Percentiles rank a stretch among this genome's conserved stretches.
Conservation (phyloP, 257 asterid genomes). For the Solanum dulcamara region DNA sequence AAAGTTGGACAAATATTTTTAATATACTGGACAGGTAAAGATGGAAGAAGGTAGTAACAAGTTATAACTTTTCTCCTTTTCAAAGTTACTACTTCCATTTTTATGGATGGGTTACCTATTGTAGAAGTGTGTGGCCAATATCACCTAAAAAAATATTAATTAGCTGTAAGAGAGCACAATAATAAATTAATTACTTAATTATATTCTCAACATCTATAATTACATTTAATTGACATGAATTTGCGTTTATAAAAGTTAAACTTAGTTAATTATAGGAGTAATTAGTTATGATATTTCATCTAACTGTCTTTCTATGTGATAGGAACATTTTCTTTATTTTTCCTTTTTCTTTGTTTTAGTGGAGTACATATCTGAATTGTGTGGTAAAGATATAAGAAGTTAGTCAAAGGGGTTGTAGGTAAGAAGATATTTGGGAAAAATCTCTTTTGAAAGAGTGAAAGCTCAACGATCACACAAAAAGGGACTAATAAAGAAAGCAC, state of each 20-base stretch:
- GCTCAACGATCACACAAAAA: background rate
- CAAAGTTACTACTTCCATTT: background rate
- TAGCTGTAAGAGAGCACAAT: no score
- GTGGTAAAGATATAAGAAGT: background rate
- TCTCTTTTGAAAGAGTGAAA: background rate
- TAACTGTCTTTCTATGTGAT: background rate
- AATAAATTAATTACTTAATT: no score
- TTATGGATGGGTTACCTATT: background rate
- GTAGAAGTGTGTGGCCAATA: no score
- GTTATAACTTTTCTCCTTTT: background rate
- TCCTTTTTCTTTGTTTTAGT: background rate
- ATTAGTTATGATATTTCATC: background rate
- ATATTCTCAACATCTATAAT: no score
- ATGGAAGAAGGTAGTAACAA: background rate
- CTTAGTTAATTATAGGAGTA: background rate
- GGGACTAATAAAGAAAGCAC: background rate
- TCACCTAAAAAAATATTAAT: no score
- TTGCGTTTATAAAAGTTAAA: background rate
- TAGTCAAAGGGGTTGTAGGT: background rate
- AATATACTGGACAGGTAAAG: background rate
- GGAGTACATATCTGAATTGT: background rate
- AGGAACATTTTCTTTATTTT: background rate
- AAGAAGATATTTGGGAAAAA: background rate
- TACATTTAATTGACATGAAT: background rate
- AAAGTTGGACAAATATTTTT: no score